phyloP scores from a whole-genome alignment of 805 yeast species.

The Jamesozyma hellenica region DNA sequence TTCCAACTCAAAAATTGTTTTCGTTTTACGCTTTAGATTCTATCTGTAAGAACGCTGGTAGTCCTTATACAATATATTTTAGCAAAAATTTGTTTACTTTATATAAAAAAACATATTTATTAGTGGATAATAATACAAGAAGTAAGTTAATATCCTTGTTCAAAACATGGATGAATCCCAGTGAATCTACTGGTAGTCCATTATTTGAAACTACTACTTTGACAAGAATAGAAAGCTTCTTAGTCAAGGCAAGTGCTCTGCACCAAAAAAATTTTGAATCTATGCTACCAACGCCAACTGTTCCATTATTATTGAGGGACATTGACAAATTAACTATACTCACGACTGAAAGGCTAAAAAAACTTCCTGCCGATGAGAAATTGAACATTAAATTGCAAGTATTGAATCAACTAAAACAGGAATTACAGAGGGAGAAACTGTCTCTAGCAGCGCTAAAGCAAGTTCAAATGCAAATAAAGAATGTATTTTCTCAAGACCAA shows the following conservation, averaged over 20 bases:
- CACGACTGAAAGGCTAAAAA: constrained; percentile 26
- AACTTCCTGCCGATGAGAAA: constrained; percentile 28
- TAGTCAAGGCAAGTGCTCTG: constrained; percentile 48
- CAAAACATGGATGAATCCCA: constrained; percentile 77
- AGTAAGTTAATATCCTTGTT: constrained; percentile 65
- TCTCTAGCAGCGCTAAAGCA: constrained; percentile 25
- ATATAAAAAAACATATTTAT: constrained; percentile 67
- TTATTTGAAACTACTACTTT: constrained; percentile 65
- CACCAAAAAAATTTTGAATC: constrained; percentile 29
- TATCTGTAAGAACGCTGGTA: constrained; percentile 80
- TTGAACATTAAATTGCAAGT: constrained; percentile 27
- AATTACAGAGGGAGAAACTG: constrained; percentile 28
- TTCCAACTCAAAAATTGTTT: constrained; percentile 76
- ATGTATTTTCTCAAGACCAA: constrained; percentile 32
- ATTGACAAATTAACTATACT: constrained; percentile 30
- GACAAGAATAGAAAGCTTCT: constrained; percentile 61
- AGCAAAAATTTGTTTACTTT: constrained; percentile 50
- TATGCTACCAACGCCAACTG: constrained; percentile 24
- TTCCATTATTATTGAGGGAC: constrained; percentile 26
- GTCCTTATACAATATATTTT: constrained; percentile 80
- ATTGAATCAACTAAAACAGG: constrained; percentile 29
- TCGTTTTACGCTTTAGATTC: constrained; percentile 83
- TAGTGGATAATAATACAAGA: constrained; percentile 68
- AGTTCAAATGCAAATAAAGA: constrained; percentile 34
- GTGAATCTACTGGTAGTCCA: constrained; percentile 34